A percentile compares a stretch with the other conserved stretches of the same genome.
phyloP scores from a whole-genome alignment of 129 eudicot species.

The Tanacetum coccineum region DNA sequence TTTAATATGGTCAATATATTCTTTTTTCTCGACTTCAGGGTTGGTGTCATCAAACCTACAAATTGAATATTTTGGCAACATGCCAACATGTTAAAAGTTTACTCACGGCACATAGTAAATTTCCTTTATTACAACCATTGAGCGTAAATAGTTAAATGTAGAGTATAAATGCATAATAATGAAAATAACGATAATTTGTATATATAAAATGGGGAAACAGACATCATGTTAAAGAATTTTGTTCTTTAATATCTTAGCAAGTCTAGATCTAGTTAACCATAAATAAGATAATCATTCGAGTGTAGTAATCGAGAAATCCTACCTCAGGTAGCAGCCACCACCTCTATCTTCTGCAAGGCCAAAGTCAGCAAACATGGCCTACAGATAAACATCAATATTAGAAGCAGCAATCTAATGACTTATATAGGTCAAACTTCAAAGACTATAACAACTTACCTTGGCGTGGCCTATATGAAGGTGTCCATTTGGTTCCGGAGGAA shows the following conservation, averaged over 20 bases:
- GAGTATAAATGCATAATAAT: background rate
- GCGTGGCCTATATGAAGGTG: constrained; percentile 97
- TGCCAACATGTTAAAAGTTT: background rate
- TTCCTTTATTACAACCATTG: no score
- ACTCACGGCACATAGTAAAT: background rate
- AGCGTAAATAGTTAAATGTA: no score
- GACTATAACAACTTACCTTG: constrained; percentile 42
- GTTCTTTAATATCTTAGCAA: no score
- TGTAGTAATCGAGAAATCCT: background rate
- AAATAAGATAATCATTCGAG: background rate
- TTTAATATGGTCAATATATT: constrained; percentile 92
- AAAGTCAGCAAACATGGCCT: constrained; percentile 99
- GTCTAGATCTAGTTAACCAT: background rate
- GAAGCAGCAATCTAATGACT: no score
- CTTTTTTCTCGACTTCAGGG: constrained; percentile 98
- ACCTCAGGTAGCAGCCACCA: constrained; percentile 94
- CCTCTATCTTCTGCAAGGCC: constrained; percentile 94
- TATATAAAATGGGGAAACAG: background rate
- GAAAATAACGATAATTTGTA: background rate
- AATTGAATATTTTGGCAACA: background rate
- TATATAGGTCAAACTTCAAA: background rate
- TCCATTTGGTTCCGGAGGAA: constrained; percentile 99
- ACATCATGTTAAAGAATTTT: background rate
- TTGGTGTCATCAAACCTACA: constrained; percentile 93
- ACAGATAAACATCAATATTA: background rate